Percentiles rank a stretch among this genome's conserved stretches.
Evolutionary conservation across 202 grass and related monocot genomes (phyloP).

Genomic region (Digitaria exilis): DNA sequence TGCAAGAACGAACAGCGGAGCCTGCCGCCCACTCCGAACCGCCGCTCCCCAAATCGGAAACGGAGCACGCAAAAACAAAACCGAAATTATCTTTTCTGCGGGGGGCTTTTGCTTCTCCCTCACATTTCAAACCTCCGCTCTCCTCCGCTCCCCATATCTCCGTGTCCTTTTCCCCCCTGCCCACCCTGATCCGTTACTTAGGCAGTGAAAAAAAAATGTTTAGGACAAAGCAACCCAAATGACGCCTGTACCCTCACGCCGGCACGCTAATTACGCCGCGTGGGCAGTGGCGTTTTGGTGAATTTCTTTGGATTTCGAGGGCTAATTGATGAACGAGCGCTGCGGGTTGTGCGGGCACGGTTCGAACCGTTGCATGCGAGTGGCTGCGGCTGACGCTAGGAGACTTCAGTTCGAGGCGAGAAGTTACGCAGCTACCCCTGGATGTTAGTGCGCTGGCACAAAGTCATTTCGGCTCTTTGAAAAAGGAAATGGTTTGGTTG

Average conservation of each 20-base stretch:
- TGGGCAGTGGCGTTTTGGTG: conserved; percentile 26
- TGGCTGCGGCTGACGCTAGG: conserved; percentile 39
- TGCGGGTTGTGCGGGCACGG: conserved; percentile 6
- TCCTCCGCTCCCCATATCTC: conserved; percentile 27
- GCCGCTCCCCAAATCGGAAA: conserved; percentile 49
- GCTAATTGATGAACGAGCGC: not conserved
- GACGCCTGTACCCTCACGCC: conserved; percentile 1
- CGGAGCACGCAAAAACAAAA: conserved; percentile 6
- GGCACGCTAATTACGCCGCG: not conserved
- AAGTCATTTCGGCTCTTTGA: conserved; percentile 4
- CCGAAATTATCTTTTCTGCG: not conserved
- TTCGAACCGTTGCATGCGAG: conserved; percentile 60
- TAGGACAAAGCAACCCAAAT: conserved; percentile 13
- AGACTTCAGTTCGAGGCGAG: not conserved
- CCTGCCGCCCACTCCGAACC: conserved; percentile 35
- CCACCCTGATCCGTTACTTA: conserved; percentile 49
- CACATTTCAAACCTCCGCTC: conserved; percentile 76
- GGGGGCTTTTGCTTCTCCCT: conserved; percentile 41
- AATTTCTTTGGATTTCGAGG: not conserved
- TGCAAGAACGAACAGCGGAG: conserved; percentile 36
- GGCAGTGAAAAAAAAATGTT: conserved; percentile 32
- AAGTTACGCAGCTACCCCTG: conserved; percentile 56
- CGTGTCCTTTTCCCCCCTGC: conserved; percentile 33
- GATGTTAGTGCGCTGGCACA: conserved; percentile 50
- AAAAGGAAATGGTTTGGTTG: not conserved